Conservation (phyloP, 495 filamentous ascomycete genomes). For the Neurospora sp. region DNA sequence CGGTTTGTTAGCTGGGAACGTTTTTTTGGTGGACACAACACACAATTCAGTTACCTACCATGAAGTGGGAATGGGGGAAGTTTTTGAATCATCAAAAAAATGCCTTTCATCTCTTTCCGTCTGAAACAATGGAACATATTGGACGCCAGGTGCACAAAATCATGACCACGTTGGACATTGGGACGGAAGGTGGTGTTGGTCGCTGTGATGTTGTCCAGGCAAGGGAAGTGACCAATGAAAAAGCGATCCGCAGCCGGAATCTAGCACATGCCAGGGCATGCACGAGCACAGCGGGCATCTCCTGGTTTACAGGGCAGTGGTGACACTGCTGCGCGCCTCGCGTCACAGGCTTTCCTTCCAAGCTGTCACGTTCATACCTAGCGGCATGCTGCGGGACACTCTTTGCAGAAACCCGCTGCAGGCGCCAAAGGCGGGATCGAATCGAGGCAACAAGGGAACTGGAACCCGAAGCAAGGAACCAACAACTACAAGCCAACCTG, state of each 20-base stretch:
- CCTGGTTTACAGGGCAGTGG: neutral
- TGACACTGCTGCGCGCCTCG: constrained; percentile 17
- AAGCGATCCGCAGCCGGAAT: neutral
- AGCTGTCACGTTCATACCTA: neutral
- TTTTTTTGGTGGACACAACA: neutral
- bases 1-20: neutral
- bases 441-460: neutral
- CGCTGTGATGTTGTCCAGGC: neutral
- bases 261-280: neutral
- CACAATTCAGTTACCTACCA: too few relatives aligned
- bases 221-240: neutral
- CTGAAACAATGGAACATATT: neutral
- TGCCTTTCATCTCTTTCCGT: neutral
- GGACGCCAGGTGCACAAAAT: neutral
- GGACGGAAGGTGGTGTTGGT: neutral
- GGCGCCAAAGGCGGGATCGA: neutral
- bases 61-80: neutral
- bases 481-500: neutral
- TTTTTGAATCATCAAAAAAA: neutral
- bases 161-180: neutral
- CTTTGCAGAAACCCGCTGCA: neutral
- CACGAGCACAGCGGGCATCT: constrained; percentile 1
- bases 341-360: constrained; percentile 9
- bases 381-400: neutral
- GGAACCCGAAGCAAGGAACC: neutral